Evolutionary conservation across 2,329 filamentous ascomycete species (phyloP).

Genomic region (Neofusicoccum parvum): DNA sequence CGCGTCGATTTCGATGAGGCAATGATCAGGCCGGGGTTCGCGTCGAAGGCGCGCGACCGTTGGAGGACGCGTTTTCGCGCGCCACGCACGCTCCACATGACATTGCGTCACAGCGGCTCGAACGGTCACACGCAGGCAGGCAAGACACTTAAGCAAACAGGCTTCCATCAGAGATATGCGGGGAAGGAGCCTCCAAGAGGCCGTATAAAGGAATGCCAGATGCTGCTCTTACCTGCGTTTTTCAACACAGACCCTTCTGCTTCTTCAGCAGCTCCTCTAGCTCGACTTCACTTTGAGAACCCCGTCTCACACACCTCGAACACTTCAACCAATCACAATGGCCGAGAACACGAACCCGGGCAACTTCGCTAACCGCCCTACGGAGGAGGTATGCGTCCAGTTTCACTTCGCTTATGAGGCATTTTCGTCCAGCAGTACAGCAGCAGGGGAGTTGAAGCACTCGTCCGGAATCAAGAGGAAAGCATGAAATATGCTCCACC

Average conservation of each 20-base stretch:
- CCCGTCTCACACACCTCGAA: background rate
- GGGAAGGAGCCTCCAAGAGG: background rate
- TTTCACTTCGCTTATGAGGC: background rate
- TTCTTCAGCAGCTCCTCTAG: constrained; percentile 5
- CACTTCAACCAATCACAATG: constrained; percentile 29
- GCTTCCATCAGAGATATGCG: background rate
- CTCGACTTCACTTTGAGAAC: constrained; percentile 17
- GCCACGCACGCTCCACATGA: background rate
- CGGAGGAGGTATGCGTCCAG: constrained; percentile 39
- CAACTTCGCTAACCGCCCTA: constrained; percentile 57
- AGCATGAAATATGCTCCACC: too few species aligned
- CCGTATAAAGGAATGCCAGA: background rate
- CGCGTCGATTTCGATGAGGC: constrained; percentile 14
- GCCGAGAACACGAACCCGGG: constrained; percentile 46
- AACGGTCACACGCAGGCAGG: background rate
- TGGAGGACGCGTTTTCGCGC: constrained; percentile 4
- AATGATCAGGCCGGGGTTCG: constrained; percentile 4
- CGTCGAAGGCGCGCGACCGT: background rate
- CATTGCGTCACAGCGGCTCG: background rate
- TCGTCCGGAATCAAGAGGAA: too few species aligned
- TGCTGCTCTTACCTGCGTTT: background rate
- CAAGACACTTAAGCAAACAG: background rate
- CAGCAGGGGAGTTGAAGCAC: background rate
- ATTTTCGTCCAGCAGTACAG: background rate
- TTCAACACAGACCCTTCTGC: background rate